Conservation (phyloP, 176 grass and related monocot species). For the Eleusine coracana region DNA sequence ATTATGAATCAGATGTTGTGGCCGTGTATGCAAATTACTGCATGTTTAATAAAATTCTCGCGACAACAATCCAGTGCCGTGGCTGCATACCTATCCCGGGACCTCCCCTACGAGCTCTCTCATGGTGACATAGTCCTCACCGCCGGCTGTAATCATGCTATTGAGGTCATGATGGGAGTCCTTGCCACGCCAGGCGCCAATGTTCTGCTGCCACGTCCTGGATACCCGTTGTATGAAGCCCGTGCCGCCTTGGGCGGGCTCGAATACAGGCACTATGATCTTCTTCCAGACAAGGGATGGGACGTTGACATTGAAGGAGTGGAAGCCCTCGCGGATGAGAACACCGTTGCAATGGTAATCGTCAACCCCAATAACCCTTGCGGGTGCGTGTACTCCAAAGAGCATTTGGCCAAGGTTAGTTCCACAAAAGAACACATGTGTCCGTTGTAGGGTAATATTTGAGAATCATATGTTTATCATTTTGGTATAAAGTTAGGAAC, state of each 20-base stretch:
- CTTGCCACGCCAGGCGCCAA: slow-evolving; percentile 51
- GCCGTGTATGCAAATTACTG: too few species aligned
- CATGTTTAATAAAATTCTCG: background rate
- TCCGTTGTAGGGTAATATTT: too few species aligned
- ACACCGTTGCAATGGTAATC: background rate
- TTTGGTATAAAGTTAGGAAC: too few species aligned
- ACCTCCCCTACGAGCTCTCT: slow-evolving; percentile 54
- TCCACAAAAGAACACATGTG: too few species aligned
- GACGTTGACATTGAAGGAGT: slow-evolving; percentile 6
- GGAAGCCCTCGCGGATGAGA: background rate
- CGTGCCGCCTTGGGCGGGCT: background rate
- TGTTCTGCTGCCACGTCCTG: slow-evolving; percentile 21
- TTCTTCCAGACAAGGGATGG: background rate
- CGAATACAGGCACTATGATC: background rate
- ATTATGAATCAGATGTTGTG: too few species aligned
- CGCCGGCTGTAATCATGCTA: slow-evolving; percentile 49
- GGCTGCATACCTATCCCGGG: slow-evolving; percentile 50
- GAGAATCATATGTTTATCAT: too few species aligned
- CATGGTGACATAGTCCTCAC: slow-evolving; percentile 52
- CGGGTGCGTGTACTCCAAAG: background rate
- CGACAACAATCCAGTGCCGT: slow-evolving; percentile 40
- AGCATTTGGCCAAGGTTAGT: slow-evolving; percentile 52
- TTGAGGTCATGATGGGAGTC: slow-evolving; percentile 51
- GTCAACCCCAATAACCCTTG: slow-evolving; percentile 14
- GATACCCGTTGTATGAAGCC: background rate